Evolutionary conservation across 2,329 filamentous ascomycete species (phyloP).

Genomic region (Pezicula carpinea): DNA sequence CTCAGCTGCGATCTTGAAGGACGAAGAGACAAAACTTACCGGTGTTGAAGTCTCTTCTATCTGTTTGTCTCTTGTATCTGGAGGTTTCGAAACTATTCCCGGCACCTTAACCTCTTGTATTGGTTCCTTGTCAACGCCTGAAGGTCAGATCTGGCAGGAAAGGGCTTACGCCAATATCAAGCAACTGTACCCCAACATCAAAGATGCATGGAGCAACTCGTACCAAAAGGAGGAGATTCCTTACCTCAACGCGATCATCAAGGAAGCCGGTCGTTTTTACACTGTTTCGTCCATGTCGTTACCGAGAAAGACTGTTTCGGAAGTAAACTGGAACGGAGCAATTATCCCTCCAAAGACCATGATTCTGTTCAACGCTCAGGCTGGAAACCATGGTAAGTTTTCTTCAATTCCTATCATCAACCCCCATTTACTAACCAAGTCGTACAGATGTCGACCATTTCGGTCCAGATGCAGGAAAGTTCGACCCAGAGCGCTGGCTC

Average conservation of each 20-base stretch:
- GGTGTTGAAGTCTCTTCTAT: slow-evolving; percentile 50
- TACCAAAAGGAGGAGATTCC: slow-evolving; percentile 43
- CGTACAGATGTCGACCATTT: slow-evolving; percentile 42
- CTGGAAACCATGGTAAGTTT: slow-evolving; percentile 46
- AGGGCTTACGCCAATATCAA: slow-evolving; percentile 47
- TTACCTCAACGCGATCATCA: slow-evolving; percentile 43
- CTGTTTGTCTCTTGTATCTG: slow-evolving; percentile 46
- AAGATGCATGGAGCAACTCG: slow-evolving; percentile 40
- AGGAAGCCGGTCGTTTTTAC: slow-evolving; percentile 48
- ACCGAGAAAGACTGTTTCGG: slow-evolving; percentile 44
- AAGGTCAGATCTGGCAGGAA: slow-evolving; percentile 47
- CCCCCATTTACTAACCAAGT: background rate
- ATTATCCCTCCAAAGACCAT: slow-evolving; percentile 47
- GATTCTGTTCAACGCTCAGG: slow-evolving; percentile 51
- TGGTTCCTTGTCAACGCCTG: slow-evolving; percentile 41
- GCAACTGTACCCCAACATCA: slow-evolving; percentile 38
- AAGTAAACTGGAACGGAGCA: slow-evolving; percentile 46
- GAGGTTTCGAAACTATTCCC: slow-evolving; percentile 50
- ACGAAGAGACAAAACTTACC: slow-evolving; percentile 46
- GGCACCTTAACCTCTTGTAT: slow-evolving; percentile 48
- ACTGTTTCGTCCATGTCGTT: slow-evolving; percentile 49
- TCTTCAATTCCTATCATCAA: background rate
- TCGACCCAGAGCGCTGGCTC: slow-evolving; percentile 47
- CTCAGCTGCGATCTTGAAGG: slow-evolving; percentile 47
- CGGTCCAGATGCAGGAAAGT: slow-evolving; percentile 37